phyloP scores from a whole-genome alignment of 2,329 filamentous ascomycete genomes.

The Fusarium stilboides region DNA sequence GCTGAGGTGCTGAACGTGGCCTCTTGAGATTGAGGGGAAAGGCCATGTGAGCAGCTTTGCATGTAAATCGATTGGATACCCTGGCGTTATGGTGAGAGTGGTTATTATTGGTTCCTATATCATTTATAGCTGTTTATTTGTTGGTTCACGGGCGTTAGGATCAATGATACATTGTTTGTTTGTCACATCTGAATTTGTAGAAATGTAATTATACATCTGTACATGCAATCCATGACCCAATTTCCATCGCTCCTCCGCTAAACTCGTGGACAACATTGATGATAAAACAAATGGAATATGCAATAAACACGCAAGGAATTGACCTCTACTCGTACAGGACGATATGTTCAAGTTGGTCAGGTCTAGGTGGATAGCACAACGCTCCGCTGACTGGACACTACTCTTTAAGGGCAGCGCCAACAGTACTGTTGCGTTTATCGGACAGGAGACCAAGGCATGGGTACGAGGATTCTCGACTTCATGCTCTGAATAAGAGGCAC shows the following conservation, averaged over 20 bases:
- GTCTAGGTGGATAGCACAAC: neutral
- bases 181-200: slow-evolving; percentile 35
- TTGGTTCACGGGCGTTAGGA: slow-evolving; percentile 3
- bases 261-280: slow-evolving; percentile 29
- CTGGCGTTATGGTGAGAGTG: slow-evolving; percentile 37
- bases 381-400: slow-evolving; percentile 8
- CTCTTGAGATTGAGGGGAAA: slow-evolving; percentile 42
- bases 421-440: slow-evolving; percentile 64
- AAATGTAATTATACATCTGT: slow-evolving; percentile 47
- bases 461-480: slow-evolving; percentile 93
- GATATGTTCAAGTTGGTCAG: slow-evolving; percentile 11
- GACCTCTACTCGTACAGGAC: slow-evolving; percentile 30
- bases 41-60: slow-evolving; percentile 31
- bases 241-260: slow-evolving; percentile 39
- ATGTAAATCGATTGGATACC: slow-evolving; percentile 50
- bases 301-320: slow-evolving; percentile 20
- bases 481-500: slow-evolving; percentile 97
- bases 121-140: neutral
- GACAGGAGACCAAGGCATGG: slow-evolving; percentile 97
- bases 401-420: slow-evolving; percentile 1
- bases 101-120: slow-evolving; percentile 12
- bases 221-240: slow-evolving; percentile 49
- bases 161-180: slow-evolving; percentile 6
- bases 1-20: slow-evolving; percentile 81
- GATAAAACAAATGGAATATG: slow-evolving; percentile 38